A percentile compares a stretch with the other conserved stretches of the same genome.
Conservation (phyloP, 2,329 filamentous ascomycete species). For the Truncatella angustata region DNA sequence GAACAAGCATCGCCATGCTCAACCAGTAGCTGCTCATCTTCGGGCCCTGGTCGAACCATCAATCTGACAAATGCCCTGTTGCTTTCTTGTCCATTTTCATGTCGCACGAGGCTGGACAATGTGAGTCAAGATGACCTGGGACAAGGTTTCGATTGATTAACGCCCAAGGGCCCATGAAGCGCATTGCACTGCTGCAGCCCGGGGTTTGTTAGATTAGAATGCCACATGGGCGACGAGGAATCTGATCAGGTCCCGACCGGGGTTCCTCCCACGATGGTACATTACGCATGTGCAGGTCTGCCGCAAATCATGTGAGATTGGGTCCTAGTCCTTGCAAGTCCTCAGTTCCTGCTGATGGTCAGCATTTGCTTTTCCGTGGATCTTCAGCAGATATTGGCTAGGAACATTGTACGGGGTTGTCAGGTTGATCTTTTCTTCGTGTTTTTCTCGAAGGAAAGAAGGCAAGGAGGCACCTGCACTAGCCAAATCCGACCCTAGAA, state of each 20-base stretch:
- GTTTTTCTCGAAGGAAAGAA: background rate
- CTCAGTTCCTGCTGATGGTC: background rate
- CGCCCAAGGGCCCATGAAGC: background rate
- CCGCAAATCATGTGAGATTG: background rate
- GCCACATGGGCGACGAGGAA: constrained; percentile 9
- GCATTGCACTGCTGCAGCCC: constrained; percentile 4
- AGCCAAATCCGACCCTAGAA: constrained; percentile 7
- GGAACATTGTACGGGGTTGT: background rate
- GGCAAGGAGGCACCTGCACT: constrained; percentile 1
- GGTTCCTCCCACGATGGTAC: background rate
- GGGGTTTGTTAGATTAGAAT: constrained; percentile 10
- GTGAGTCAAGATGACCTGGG: background rate
- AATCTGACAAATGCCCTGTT: background rate
- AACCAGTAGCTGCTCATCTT: background rate
- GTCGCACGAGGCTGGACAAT: background rate
- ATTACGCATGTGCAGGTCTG: background rate
- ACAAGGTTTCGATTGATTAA: constrained; percentile 6
- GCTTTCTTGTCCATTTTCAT: constrained; percentile 5
- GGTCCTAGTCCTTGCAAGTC: background rate
- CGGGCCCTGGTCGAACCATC: background rate
- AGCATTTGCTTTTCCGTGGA: background rate
- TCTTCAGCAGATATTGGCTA: background rate
- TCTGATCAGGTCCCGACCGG: constrained; percentile 2
- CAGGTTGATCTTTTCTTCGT: background rate
- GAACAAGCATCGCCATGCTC: background rate